Evolutionary conservation across 1,284 basidiomycete genomes (phyloP).

Genomic region (Marasmius sp.): DNA sequence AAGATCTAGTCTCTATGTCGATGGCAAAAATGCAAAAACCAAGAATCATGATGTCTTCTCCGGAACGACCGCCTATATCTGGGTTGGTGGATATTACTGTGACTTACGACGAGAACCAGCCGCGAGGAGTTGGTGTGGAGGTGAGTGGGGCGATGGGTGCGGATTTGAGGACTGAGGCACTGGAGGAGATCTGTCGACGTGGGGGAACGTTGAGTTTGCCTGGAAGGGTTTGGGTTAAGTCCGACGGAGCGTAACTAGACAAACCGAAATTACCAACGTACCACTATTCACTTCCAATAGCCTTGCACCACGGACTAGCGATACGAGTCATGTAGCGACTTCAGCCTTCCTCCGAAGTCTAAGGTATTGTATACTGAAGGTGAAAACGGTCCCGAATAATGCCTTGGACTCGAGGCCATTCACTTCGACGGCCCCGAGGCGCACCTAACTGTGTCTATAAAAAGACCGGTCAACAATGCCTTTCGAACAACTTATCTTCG

Average conservation of each 20-base stretch:
- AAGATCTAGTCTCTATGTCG: conserved; percentile 35
- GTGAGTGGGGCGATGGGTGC: conserved; percentile 58
- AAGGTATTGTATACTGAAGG: no score
- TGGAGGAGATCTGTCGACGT: conserved; percentile 51
- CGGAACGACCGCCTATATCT: conserved; percentile 59
- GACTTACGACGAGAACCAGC: conserved; percentile 47
- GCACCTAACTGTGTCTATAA: neutral
- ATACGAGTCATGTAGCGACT: no score
- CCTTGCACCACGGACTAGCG: no score
- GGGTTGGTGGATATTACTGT: conserved; percentile 59
- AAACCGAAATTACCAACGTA: no score
- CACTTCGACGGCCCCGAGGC: neutral
- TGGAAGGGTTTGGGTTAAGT: conserved; percentile 45
- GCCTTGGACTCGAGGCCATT: neutral
- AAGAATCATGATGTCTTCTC: conserved; percentile 51
- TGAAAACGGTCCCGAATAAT: no score
- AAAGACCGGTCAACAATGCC: neutral
- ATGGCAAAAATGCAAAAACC: conserved; percentile 36
- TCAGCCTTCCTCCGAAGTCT: no score
- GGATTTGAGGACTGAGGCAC: conserved; percentile 45
- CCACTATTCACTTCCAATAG: no score
- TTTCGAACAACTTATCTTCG: neutral
- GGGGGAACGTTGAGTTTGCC: conserved; percentile 48
- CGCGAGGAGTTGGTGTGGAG: conserved; percentile 52
- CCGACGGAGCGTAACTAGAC: neutral